phyloP scores from a whole-genome alignment of 345 rosid species.

The Lenwebbia sp. region DNA sequence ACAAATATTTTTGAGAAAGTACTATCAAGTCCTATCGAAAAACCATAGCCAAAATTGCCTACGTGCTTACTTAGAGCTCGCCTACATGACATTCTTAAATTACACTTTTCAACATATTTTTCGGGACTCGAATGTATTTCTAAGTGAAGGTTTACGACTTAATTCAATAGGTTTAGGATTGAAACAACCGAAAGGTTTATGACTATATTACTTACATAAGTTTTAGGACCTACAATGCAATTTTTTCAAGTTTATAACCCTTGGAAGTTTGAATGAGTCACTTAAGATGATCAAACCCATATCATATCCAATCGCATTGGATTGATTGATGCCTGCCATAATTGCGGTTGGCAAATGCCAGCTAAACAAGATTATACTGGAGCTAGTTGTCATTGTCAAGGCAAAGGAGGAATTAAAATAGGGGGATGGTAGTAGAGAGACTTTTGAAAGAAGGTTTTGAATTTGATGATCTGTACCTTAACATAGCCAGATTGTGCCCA shows the following conservation, averaged over 20 bases:
- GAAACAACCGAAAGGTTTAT: fast-evolving
- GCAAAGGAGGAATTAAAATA: not conserved
- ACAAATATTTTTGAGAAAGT: not conserved
- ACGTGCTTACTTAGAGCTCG: no score
- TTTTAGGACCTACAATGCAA: not conserved
- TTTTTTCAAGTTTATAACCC: not conserved
- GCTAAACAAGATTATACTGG: not conserved
- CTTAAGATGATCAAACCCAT: not conserved
- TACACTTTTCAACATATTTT: not conserved
- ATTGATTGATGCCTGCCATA: not conserved
- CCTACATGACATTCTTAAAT: fast-evolving
- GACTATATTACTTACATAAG: not conserved
- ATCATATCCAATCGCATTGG: not conserved
- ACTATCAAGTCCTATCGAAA: not conserved
- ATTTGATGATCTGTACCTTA: not conserved
- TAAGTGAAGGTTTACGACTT: not conserved
- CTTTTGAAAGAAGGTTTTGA: not conserved
- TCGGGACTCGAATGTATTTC: fast-evolving
- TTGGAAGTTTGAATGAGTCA: not conserved
- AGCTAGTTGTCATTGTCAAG: not conserved
- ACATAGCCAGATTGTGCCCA: not conserved
- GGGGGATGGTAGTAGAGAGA: not conserved
- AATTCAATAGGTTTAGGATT: not conserved
- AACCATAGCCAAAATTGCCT: not conserved
- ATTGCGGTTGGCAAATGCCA: not conserved